A percentile compares a stretch with the other conserved stretches of the same genome.
phyloP scores from a whole-genome alignment of 345 rosid species.

The Adansonia digitata region DNA sequence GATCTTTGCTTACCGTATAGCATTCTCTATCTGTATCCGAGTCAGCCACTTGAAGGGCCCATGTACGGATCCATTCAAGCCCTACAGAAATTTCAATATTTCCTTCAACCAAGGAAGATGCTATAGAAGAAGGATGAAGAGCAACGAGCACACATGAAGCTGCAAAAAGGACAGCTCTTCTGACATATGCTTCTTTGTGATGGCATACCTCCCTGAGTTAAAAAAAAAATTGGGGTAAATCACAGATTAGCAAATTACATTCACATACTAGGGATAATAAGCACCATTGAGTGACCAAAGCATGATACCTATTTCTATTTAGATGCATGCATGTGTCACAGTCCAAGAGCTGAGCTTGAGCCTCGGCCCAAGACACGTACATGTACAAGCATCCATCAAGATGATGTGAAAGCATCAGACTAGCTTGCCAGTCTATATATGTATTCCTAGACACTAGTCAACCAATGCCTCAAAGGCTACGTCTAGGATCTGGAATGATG shows the following conservation, averaged over 20 bases:
- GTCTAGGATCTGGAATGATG: neutral
- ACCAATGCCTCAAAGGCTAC: neutral
- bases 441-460: neutral
- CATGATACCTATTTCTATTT: neutral
- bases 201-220: conserved; percentile 64
- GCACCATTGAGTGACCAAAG: neutral
- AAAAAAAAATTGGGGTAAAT: neutral
- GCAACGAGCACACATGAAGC: conserved; percentile 74
- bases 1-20: conserved; percentile 51
- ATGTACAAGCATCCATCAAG: neutral
- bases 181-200: conserved; percentile 88
- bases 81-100: conserved; percentile 62
- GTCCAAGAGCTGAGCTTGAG: too few relatives aligned
- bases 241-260: neutral
- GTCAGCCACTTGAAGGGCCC: conserved; percentile 75
- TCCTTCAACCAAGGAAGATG: conserved; percentile 70
- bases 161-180: conserved; percentile 84
- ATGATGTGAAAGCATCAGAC: neutral
- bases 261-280: neutral
- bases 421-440: neutral
- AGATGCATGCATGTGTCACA: neutral
- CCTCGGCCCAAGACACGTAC: too few relatives aligned
- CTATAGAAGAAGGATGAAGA: conserved; percentile 80
- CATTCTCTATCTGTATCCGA: conserved; percentile 84
- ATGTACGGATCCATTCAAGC: conserved; percentile 86